phyloP scores from a whole-genome alignment of 768 basidiomycete species.

The Dacryopinax primogenitus region DNA sequence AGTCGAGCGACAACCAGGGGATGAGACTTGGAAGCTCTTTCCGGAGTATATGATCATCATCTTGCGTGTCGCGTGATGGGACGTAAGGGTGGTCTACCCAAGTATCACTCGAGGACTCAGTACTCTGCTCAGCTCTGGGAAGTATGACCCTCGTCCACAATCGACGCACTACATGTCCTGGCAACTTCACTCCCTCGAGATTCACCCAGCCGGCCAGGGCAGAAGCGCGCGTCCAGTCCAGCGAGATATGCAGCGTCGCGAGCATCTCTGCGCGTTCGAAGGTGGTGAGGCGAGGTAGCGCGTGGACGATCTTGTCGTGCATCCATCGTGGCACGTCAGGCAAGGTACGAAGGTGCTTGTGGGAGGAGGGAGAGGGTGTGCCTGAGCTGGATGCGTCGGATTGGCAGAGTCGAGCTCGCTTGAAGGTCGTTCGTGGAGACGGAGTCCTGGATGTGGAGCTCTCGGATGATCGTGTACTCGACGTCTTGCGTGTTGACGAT shows the following conservation, averaged over 20 bases:
- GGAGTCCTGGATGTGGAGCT: too few relatives aligned
- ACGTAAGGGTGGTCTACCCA: background rate
- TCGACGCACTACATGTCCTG: background rate
- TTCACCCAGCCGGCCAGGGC: background rate
- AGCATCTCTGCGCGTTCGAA: background rate
- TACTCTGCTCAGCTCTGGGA: background rate
- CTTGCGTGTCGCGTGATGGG: background rate
- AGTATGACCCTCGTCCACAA: background rate
- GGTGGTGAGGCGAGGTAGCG: background rate
- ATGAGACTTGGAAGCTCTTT: background rate
- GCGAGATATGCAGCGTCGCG: background rate
- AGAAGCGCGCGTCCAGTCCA: background rate
- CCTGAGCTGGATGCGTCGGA: background rate
- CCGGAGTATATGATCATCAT: background rate
- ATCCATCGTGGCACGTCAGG: background rate
- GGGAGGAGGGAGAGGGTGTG: background rate
- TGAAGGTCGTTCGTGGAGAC: too few relatives aligned
- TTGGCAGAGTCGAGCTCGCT: background rate
- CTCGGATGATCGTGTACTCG: too few relatives aligned
- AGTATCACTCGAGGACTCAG: background rate
- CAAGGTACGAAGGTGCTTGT: background rate
- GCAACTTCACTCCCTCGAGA: background rate
- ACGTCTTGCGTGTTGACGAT: background rate
- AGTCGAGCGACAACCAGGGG: background rate
- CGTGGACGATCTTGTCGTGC: background rate